Base-by-base conservation (phyloP, 306 rosid genomes). In the Arachis hypogaea region DNA sequence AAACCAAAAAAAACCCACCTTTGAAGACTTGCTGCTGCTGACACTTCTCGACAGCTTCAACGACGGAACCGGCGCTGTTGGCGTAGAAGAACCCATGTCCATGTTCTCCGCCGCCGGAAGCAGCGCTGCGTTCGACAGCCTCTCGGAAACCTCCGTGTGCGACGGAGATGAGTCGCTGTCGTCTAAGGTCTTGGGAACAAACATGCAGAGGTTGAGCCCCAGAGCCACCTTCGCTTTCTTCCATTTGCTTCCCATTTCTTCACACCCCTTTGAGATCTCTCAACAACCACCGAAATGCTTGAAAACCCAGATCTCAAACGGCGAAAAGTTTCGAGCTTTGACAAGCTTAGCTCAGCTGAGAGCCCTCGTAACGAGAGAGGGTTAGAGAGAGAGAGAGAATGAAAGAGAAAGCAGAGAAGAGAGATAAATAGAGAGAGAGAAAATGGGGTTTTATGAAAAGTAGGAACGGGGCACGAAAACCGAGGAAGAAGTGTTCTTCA, bases 161-260 rank as follows among this genome's bases (percentile, higher is more conserved):
- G 84, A 51, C 42, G 96, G 88, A 46, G 92, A 75, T 43, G 90
- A 80, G 18, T 86, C 91, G 47, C 88, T 90, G 56, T 92, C 92
- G 16, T 88, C 95, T 61, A 82, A 74, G 11, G 95, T 89, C 85
- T 82, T 88, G 7, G 99, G 97, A 66, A 88, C 89, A 63, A 87
- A 72, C 72, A 88, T 87, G 86, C 99, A 94, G 1, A 89, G 90
- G 82, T 91, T 94, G 40, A 82, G 66, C 44, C 98, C 98, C 65
- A 93, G 79, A 12, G 96, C 97, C 11, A 88, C 60, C 90, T 90
- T 92, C 11, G 91, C 89, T 75, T 94, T 94, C 92, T 88, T 91
- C 99, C 99, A 92, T 82, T 89, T 94, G 80, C 97, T 91, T 69
- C 88, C 97, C 99, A 94, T 93, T 83, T 77, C 9, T 64, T 73